phyloP scores from a whole-genome alignment of 2,329 filamentous ascomycete species.

The Stagonosporopsis rhizophila region DNA sequence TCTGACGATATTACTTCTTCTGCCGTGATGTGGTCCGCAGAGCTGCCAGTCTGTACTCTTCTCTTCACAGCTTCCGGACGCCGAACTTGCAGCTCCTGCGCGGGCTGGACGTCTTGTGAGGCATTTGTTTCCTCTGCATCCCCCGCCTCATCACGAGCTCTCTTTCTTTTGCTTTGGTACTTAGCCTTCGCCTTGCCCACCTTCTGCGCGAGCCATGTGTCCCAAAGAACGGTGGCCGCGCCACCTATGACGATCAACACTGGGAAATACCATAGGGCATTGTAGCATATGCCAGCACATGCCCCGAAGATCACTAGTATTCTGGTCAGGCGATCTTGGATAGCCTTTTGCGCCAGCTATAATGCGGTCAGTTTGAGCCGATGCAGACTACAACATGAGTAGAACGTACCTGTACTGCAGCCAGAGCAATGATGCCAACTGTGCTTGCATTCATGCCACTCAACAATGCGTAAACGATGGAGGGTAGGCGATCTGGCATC shows the following conservation, averaged over 20 bases:
- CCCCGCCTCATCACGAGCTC: conserved; percentile 24
- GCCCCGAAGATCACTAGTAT: conserved; percentile 69
- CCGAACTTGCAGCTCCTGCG: conserved; percentile 14
- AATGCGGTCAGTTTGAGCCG: not conserved
- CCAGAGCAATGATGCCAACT: conserved; percentile 74
- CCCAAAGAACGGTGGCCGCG: conserved; percentile 61
- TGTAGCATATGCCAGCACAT: conserved; percentile 72
- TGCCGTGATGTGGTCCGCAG: conserved; percentile 25
- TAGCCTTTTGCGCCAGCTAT: conserved; percentile 70
- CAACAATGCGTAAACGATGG: conserved; percentile 70
- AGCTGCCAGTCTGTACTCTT: conserved; percentile 26
- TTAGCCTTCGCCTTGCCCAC: conserved; percentile 40
- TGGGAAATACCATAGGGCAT: conserved; percentile 78
- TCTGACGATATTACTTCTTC: conserved; percentile 13
- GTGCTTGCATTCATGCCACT: conserved; percentile 76
- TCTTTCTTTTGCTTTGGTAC: conserved; percentile 27
- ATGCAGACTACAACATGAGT: not conserved
- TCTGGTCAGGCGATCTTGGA: conserved; percentile 69
- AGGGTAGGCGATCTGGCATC: conserved; percentile 65
- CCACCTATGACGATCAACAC: conserved; percentile 66
- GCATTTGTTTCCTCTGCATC: conserved; percentile 31
- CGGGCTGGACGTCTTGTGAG: conserved; percentile 19
- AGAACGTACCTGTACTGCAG: conserved; percentile 61
- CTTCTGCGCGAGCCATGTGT: conserved; percentile 59
- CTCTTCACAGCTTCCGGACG: conserved; percentile 33